A percentile compares a stretch with the other conserved stretches of the same genome.
Evolutionary conservation across 1,139 yeast genomes (phyloP).

Genomic region (Kodamaea alishanica): DNA sequence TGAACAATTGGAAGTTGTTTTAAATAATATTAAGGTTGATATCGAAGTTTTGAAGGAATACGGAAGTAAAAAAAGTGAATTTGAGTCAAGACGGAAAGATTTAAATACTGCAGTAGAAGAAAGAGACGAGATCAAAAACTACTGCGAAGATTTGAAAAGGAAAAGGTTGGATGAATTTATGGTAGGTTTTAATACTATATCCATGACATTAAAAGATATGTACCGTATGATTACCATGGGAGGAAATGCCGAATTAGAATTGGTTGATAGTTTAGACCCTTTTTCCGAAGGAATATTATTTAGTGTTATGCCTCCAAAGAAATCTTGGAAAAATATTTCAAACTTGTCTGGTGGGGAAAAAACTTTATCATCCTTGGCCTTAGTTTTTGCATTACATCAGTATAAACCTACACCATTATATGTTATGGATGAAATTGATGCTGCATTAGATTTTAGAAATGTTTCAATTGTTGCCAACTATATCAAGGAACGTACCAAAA

Average conservation of each 20-base stretch:
- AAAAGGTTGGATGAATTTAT: slow-evolving; percentile 83
- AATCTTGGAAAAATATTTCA: slow-evolving; percentile 93
- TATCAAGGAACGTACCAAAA: slow-evolving; percentile 90
- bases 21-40: slow-evolving; percentile 62
- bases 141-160: slow-evolving; percentile 67
- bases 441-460: slow-evolving; percentile 94
- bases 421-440: slow-evolving; percentile 99
- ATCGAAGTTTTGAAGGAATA: slow-evolving; percentile 76
- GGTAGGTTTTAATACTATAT: slow-evolving; percentile 86
- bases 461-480: slow-evolving; percentile 97
- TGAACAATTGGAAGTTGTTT: slow-evolving; percentile 50
- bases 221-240: slow-evolving; percentile 99
- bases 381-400: slow-evolving; percentile 93
- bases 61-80: slow-evolving; percentile 63
- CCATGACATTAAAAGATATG: slow-evolving; percentile 91
- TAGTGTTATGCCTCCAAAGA: slow-evolving; percentile 99
- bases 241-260: slow-evolving; percentile 95
- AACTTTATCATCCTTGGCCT: slow-evolving; percentile 88
- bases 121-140: slow-evolving; percentile 63
- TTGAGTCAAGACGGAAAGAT: slow-evolving; percentile 56
- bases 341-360: slow-evolving; percentile 98
- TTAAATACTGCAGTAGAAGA: slow-evolving; percentile 62
- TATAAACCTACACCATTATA: slow-evolving; percentile 96
- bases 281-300: slow-evolving; percentile 94
- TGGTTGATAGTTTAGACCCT: slow-evolving; percentile 96